These are phyloP conservation scores for Elaeis oleifera DNA, from an alignment of 202 grass and related monocot genomes.

Conservation along the genomic window DNA sequence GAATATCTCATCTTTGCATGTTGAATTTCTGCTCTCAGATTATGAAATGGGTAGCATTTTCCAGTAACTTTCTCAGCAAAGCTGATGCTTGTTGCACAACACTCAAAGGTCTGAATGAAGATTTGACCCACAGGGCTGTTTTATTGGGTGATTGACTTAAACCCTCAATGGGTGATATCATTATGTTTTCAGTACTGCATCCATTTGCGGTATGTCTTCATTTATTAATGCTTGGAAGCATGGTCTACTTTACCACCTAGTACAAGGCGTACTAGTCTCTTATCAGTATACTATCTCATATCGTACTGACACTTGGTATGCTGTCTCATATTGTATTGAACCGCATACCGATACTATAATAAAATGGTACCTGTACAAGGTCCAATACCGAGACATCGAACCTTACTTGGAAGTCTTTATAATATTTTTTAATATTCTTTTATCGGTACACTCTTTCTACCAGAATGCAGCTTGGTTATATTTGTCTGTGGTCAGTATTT, in stretches of 20 bases:
- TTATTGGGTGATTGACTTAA: conserved; percentile 48
- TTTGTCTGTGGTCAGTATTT: too few relatives aligned
- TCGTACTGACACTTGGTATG: too few relatives aligned
- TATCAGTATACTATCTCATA: too few relatives aligned
- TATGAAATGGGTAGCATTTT: conserved; percentile 66
- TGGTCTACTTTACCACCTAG: too few relatives aligned
- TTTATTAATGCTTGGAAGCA: not conserved
- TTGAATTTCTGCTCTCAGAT: conserved; percentile 28
- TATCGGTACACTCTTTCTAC: not conserved
- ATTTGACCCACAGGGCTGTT: conserved; percentile 69
- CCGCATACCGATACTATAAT: too few relatives aligned
- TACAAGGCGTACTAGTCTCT: too few relatives aligned
- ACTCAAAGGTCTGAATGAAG: conserved; percentile 53
- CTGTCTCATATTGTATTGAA: too few relatives aligned
- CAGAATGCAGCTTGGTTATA: not conserved
- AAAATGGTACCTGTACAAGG: too few relatives aligned
- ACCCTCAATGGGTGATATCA: conserved; percentile 63
- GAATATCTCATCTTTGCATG: not conserved
- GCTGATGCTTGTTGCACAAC: conserved; percentile 23
- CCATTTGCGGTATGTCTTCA: conserved; percentile 44
- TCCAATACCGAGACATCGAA: too few relatives aligned
- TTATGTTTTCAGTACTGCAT: conserved; percentile 64
- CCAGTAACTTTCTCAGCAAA: conserved; percentile 46
- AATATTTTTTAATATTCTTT: conserved; percentile 4
- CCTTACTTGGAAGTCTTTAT: conserved; percentile 1